Base-by-base conservation (phyloP, 495 filamentous ascomycete genomes). In the Penicillium malachiteum region DNA sequence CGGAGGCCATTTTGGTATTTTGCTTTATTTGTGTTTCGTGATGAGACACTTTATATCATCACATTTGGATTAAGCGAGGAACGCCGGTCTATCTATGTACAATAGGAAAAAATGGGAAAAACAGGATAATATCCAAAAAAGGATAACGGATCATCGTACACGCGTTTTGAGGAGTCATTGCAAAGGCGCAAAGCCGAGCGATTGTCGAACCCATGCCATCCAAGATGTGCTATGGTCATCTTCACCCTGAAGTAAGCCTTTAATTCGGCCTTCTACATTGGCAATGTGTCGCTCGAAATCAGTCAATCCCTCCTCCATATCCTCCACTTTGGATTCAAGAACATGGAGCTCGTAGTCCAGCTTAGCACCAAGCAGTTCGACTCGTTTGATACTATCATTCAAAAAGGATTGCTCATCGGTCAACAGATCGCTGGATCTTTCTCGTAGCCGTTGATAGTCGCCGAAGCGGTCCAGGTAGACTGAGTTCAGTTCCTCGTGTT, bases 271-370 rank as follows among this genome's bases (percentile, higher is more conserved):
- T 74, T 98, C 95, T 17, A 96, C 79, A 49, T 88, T 83, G 40
- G 81, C 76, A 3, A 98, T 91, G 64, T 91, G 87, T 34, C 83
- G 79, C 67, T 88, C 90, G 65, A 95, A 95, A 51, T 94, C 90
- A 14, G 69, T 75, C 9, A 96, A 80, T 0, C 89, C 89, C 47
- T 90, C 85, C 62, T 96, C 93, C 35, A 96, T 87, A 62, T 98
- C 94, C 56, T 88, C 83, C 33, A 97, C 88, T 63, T 90, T 91
- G 16, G 86, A 87, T 46, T 87, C 80, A 18, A 98, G 75, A 18
- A 84, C 87, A 48, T 84, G 82, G 35, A 97, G 83, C 73, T 98
- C 95, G 68, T 98, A 98, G 63, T 98, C 93, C 55, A 98, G 77
- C 78, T 93, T 94, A 17, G 90, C 90, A 6, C 86, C 85, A 40